These are phyloP conservation scores for Mallotus repandus DNA, from an alignment of 441 rosid genomes.

Conservation along the genomic window DNA sequence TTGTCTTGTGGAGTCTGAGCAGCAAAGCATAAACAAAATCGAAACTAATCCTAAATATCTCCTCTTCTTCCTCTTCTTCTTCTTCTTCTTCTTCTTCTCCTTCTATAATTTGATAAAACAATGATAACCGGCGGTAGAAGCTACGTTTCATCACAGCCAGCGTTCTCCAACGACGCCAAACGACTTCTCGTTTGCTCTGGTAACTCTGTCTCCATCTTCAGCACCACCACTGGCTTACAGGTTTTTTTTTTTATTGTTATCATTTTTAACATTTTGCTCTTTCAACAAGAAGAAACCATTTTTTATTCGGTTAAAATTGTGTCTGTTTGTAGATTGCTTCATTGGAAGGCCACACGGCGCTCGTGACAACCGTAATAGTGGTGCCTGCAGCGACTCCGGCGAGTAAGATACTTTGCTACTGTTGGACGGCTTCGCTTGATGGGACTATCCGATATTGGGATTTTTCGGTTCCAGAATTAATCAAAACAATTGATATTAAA, in stretches of 20 bases:
- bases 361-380: conserved; percentile 70
- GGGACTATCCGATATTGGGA: conserved; percentile 94
- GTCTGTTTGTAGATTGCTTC: conserved; percentile 42
- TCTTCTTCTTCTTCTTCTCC: too few species aligned
- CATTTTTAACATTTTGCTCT: background rate
- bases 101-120: background rate
- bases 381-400: conserved; percentile 78
- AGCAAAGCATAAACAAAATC: background rate
- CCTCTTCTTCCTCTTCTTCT: too few species aligned
- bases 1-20: background rate
- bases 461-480: conserved; percentile 69
- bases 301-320: background rate
- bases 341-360: conserved; percentile 79
- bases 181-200: conserved; percentile 82
- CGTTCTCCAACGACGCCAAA: conserved; percentile 93
- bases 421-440: conserved; percentile 97
- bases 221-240: conserved; percentile 83
- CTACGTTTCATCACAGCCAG: conserved; percentile 70
- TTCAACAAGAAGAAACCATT: too few species aligned
- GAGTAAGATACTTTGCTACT: conserved; percentile 53
- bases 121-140: conserved; percentile 88
- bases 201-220: conserved; percentile 74
- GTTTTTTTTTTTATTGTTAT: conserved; percentile 25
- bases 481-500: conserved; percentile 60
- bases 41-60: too few species aligned